Conservation (phyloP, 495 filamentous ascomycete species). For the Pyronema omphalodes region DNA sequence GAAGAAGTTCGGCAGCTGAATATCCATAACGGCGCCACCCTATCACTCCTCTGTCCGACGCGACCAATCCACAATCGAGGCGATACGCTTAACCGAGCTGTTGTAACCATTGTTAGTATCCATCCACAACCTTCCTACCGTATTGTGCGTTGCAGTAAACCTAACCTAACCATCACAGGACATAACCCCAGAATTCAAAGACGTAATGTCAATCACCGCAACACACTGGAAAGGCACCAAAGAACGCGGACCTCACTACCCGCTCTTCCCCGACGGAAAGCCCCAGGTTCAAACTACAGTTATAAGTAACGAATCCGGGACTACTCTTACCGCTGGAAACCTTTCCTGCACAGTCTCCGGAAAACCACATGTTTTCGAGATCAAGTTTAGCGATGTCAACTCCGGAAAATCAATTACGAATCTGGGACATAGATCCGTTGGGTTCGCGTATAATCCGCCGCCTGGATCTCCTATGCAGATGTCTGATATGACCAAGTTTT, state of each 20-base stretch:
- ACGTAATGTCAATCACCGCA: conserved; percentile 42
- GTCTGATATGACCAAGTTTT: conserved; percentile 35
- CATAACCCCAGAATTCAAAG: conserved; percentile 36
- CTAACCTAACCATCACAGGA: conserved; percentile 25
- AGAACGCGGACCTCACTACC: conserved; percentile 43
- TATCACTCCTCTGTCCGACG: conserved; percentile 34
- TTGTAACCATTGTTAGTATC: conserved; percentile 28
- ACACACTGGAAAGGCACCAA: conserved; percentile 45
- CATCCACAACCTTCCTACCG: too few species aligned
- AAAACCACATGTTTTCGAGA: conserved; percentile 36
- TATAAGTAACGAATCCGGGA: conserved; percentile 30
- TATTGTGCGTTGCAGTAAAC: background rate
- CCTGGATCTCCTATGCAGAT: conserved; percentile 33
- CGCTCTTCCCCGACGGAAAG: conserved; percentile 36
- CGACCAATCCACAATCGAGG: conserved; percentile 31
- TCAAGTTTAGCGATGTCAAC: conserved; percentile 35
- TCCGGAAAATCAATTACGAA: conserved; percentile 36
- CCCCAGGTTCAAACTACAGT: conserved; percentile 32
- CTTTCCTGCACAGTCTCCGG: conserved; percentile 35
- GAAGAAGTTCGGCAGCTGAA: conserved; percentile 35
- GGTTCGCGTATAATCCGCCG: conserved; percentile 35
- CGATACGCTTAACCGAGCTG: conserved; percentile 40
- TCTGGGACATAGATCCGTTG: conserved; percentile 41
- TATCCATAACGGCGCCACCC: conserved; percentile 22
- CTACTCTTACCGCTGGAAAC: conserved; percentile 37